Evolutionary conservation across 2,329 filamentous ascomycete species (phyloP), one percentile per base, ranked within the genome.

Genomic region (Catunica adiposa): DNA sequence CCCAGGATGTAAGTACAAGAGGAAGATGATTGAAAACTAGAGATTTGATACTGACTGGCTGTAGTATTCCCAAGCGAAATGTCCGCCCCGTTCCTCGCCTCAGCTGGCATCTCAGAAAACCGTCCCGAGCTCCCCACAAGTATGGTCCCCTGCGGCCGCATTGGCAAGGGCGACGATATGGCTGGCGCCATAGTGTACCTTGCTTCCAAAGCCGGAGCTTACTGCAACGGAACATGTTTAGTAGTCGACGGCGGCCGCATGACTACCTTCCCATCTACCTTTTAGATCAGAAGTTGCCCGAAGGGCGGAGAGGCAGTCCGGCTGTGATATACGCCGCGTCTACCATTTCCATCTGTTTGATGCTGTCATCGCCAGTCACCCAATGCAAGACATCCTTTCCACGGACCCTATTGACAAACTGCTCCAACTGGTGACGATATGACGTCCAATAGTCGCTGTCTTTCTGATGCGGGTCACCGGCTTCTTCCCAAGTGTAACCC

Each of bases 121-220:
- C 53, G 61, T 17, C 63, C 67, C 5, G 62, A 62, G 5, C 58
- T 71, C n/a, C 66, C 69, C 14, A 72, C 67, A 59, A 66, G 66
- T 1, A 64, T 70, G 53, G 71, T 82, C 46, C 82, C 82, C 0
- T 67, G 80, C n/a, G 74, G 74, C 42, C 70, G 82, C 48, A 71
- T 76, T 59, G 82, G 82, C 1, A 72, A 75, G 42, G 73, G 79
- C 57, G 67, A 78, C 61, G 82, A 69, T 47, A 78, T 86, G 70
- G 78, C 74, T 1, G 81, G 82, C 1, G 70, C 78, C 51, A 73
- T 86, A 25, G 64, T 87, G 53, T 86, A 80, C 69, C 69, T 86
- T 63, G 78, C 77, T 2, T 79, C 78, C 51, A 69, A 75, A 59
- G 80, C 81, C 2, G 83, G 83, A 0, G 77, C 76, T 2, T 86